Conservation (phyloP, 306 rosid genomes). For the peach (Prunus persica) region Prunus_persica_NCBIv2 NC_034014.1:5473501-5474000, state of each 20-base stretch:
- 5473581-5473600: too few relatives aligned
- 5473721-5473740: constrained; percentile 59
- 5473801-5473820: not conserved
- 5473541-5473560: too few relatives aligned
- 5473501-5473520: too few relatives aligned
- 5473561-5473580: too few relatives aligned
- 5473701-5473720: constrained; percentile 62
- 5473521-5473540: too few relatives aligned
- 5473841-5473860: constrained; percentile 57
- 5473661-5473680: constrained; percentile 46
- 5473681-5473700: constrained; percentile 71
- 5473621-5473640: constrained; percentile 58
- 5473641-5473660: constrained; percentile 80
- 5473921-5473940: too few relatives aligned
- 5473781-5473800: too few relatives aligned
- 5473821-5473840: constrained; percentile 38
- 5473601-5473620: too few relatives aligned
- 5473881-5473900: constrained; percentile 30
- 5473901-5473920: too few relatives aligned
- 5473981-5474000: not conserved
- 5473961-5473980: not conserved
- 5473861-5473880: constrained; percentile 54
- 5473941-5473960: not conserved
- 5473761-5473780: too few relatives aligned
- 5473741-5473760: constrained; percentile 31